Evolutionary conservation across 2,329 filamentous ascomycete species (phyloP), one percentile per base, ranked within the genome.

Genomic region (Aureobasidium mangrovei): DNA sequence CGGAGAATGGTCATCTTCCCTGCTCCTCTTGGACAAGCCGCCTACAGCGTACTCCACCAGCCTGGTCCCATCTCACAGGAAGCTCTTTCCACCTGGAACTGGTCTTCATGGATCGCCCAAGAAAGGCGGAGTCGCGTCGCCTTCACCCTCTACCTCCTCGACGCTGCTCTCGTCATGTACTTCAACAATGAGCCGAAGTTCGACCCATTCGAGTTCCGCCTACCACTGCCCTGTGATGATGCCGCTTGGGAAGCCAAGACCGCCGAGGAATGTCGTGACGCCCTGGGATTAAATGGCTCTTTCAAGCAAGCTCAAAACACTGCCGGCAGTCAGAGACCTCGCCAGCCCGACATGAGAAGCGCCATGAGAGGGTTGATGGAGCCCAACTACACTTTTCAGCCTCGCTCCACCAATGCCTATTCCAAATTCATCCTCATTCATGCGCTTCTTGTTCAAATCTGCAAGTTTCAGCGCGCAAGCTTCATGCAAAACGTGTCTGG

Each of bases 371-470:
- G 81, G 1, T 70, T 89, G 40, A 73, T 86, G 53, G 77, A 84
- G 58, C 70, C 72, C 4, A 77, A 74, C 7, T 76, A 78, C 58
- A 75, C 79, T 45, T 80, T 88, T 53, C 79, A 81, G 55, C 79
- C 80, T 3, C 79, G 81, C 42, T 79, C 78, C 26, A 88, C 85
- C 1, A 89, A 88, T 61, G 72, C 85, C 2, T 86, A 83, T 62
- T 83, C 82, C 35, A 89, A 89, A 63, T 88, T 88, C 62, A 78
- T 89, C 54, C 68, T 89, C 44, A 80, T 89, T 6, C 85, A 89
- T 62, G 81, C 79, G 9, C 72, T 90, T 51, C 75, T 86, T 54
- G 74, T 80, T 4, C 76, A 86, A 59, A 79, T 88, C 59, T 80
- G 75, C 71, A 69, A 72, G 53, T 68, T 72, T 40, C 77, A 77